A percentile compares a stretch with the other conserved stretches of the same genome.
phyloP scores from a whole-genome alignment of 2,329 filamentous ascomycete species.

The Penicillium vulpinum region DNA sequence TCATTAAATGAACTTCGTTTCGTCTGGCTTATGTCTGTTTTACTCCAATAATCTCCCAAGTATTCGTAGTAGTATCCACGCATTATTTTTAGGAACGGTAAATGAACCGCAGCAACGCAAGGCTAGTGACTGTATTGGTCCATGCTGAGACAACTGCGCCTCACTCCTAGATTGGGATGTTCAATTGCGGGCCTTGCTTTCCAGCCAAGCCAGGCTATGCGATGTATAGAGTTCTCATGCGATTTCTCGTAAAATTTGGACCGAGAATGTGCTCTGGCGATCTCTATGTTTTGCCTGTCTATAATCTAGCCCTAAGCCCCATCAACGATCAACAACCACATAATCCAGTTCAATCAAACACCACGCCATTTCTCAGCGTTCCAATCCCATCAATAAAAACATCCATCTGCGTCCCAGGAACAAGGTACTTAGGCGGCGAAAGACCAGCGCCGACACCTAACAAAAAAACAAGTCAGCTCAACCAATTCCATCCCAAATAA shows the following conservation, averaged over 20 bases:
- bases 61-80: not conserved
- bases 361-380: constrained; percentile 41
- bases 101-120: not conserved
- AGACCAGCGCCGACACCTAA: constrained; percentile 46
- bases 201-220: not conserved
- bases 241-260: not conserved
- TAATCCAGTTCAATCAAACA: constrained; percentile 18
- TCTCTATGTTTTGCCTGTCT: not conserved
- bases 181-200: not conserved
- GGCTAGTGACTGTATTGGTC: constrained; percentile 1
- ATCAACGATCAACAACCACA: not conserved
- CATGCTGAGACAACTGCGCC: constrained; percentile 6
- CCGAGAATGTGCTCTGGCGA: not conserved
- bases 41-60: not conserved
- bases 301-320: not conserved
- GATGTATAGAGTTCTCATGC: not conserved
- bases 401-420: constrained; percentile 44
- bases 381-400: constrained; percentile 44
- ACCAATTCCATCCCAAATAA: not conserved
- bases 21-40: not conserved
- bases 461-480: not conserved
- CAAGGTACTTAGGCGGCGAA: constrained; percentile 41
- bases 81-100: no score
- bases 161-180: not conserved
- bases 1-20: not conserved